Conservation (phyloP, 495 filamentous ascomycete genomes). For the Lichina pygmaea region DNA sequence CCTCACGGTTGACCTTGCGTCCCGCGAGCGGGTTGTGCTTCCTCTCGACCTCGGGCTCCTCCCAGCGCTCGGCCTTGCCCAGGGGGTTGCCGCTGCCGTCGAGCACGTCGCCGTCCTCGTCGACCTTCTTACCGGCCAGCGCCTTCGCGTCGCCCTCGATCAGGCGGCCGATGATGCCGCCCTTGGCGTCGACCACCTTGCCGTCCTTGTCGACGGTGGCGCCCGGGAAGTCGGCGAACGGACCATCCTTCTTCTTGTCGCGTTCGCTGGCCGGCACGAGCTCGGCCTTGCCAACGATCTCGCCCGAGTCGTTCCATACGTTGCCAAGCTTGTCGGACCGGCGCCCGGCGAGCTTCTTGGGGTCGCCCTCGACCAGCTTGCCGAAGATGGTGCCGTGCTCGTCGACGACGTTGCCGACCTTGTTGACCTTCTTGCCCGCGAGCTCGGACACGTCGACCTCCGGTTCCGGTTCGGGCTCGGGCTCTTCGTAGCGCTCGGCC, state of each 20-base stretch:
- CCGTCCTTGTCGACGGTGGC: conserved; percentile 53
- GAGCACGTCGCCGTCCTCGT: conserved; percentile 59
- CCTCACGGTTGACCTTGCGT: conserved; percentile 53
- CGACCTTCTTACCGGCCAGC: conserved; percentile 47
- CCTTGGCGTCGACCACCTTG: conserved; percentile 30
- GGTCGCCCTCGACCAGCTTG: conserved; percentile 46
- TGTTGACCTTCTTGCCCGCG: conserved; percentile 68
- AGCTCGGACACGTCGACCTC: conserved; percentile 37
- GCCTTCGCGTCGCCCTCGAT: conserved; percentile 43
- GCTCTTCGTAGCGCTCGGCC: conserved; percentile 40
- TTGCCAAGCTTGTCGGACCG: conserved; percentile 65
- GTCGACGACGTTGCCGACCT: conserved; percentile 63
- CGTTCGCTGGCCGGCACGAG: conserved; percentile 48
- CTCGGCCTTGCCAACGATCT: conserved; percentile 53
- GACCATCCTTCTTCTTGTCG: conserved; percentile 39
- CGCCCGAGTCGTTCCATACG: conserved; percentile 56
- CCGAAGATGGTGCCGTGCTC: conserved; percentile 44
- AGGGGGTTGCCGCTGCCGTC: conserved; percentile 65
- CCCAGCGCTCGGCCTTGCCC: conserved; percentile 60
- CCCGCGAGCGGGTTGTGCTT: conserved; percentile 44
- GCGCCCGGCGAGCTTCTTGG: conserved; percentile 40
- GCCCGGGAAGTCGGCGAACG: conserved; percentile 52
- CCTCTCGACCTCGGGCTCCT: conserved; percentile 46
- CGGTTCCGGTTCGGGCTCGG: conserved; percentile 21
- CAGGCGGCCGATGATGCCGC: conserved; percentile 46